Evolutionary conservation across 1,139 yeast species (phyloP), one percentile per base, ranked within the genome.

Genomic region (Suhomyces taliae): DNA sequence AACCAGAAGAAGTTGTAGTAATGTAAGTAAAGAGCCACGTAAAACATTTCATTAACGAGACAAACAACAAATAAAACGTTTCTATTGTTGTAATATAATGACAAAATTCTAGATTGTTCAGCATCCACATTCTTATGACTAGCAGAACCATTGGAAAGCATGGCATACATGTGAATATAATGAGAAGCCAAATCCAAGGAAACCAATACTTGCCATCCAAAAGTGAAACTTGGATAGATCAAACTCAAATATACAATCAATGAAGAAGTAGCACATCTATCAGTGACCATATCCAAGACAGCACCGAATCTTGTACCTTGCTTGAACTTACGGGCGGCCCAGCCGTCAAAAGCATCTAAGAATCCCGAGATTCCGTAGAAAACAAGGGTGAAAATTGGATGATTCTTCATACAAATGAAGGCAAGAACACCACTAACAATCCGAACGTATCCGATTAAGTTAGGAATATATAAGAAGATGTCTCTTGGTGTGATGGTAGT

Each of bases 101-200:
- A 81, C 62, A 95, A 76, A 48, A 93, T 76, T 75, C 82, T 80
- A 53, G 85, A 82, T 43, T 87, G 83, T 55, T 83, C 82, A 56
- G 81, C 74, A 52, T 84, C 88, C 49, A 95, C 89, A 56, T 83
- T 81, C 73, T 95, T 95, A 72, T 95, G 99, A 37, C 91, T 83
- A 12, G 81, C 62, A 9, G 88, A 83, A 11, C 98, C 98, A 40
- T 83, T 75, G 44, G 85, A 79, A 59, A 91, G 72, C 75, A 90
- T 88, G 45, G 98, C 97, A 66, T 91, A 91, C 99, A 95, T 93
- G 74, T 95, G 99, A 87, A 95, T 89, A 71, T 95, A 95, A 65
- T 95, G 99, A 47, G 96, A 87, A 2, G 98, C 91, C 61, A 95
- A 78, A 67, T 95, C 99, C 59, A 93, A 74, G 27, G 95, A 87